Conservation (phyloP, 2,329 filamentous ascomycete species). For the Ophiocordyceps australis region DNA sequence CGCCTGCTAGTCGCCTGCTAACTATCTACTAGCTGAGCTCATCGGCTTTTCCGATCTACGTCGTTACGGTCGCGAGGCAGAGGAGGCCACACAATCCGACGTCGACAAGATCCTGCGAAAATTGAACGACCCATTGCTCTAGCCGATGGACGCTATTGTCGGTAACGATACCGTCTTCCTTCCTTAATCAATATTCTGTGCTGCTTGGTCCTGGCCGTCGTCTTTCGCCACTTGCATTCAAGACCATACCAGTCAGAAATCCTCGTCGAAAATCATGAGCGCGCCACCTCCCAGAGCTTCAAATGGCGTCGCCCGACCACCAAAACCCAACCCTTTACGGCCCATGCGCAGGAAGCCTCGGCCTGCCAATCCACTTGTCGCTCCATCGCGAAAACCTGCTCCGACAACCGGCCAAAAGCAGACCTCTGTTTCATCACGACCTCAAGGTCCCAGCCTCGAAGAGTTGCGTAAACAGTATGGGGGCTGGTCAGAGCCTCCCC, state of each 20-base stretch:
- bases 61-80: too few relatives aligned
- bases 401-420: slow-evolving; percentile 7
- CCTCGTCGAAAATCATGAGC: too few relatives aligned
- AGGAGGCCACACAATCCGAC: too few relatives aligned
- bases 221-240: not conserved
- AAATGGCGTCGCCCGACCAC: slow-evolving; percentile 12
- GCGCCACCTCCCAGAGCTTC: slow-evolving; percentile 16
- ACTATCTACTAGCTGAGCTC: too few relatives aligned
- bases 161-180: too few relatives aligned
- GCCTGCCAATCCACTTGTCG: slow-evolving; percentile 43
- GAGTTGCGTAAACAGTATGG: slow-evolving; percentile 26
- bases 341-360: slow-evolving; percentile 19
- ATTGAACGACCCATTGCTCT: too few relatives aligned
- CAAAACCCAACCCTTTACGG: slow-evolving; percentile 16
- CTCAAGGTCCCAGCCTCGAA: slow-evolving; percentile 17
- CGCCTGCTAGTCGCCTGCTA: too few relatives aligned
- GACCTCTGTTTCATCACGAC: slow-evolving; percentile 5
- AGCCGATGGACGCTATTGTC: too few relatives aligned
- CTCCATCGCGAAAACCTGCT: slow-evolving; percentile 31
- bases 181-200: too few relatives aligned
- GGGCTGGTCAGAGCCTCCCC: slow-evolving; percentile 38
- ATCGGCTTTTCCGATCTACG: too few relatives aligned
- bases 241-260: too few relatives aligned
- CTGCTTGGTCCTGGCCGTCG: not conserved
- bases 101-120: too few relatives aligned